Evolutionary conservation across 495 filamentous ascomycete species (phyloP), one percentile per base, ranked within the genome.

Genomic region (Penicillium pancosmium): DNA sequence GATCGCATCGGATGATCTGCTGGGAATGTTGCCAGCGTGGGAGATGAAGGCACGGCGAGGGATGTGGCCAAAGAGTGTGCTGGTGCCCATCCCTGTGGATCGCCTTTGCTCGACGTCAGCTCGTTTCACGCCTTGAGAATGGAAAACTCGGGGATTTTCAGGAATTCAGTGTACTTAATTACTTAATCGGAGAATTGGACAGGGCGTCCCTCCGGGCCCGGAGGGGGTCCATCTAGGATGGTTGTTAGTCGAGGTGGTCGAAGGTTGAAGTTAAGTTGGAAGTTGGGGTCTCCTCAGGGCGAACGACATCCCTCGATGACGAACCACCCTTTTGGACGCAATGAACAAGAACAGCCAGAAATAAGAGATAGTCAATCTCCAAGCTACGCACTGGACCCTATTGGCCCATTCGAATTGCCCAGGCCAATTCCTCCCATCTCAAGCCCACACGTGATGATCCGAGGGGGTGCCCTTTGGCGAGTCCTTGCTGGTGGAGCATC

Each of bases 231-330:
- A 19, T 13, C 46, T 13, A 27, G 46, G 19, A 23, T 48, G 46
- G 10, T 23, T 23, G 23, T 23, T 48, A 10, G 43, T 21, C 46
- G 8, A 15, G 46, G 23, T 27, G 31, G 46, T 31, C 11, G 21
- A 25, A 19, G 46, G 46, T 48, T 23, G 46, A 25, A 27, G 10
- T 21, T 47, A 11, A 25, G n/a, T 23, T 27, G 46, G 46, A 46
- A 46, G 36, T n/a, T 16, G 41, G n/a, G 41, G 12, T 46, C 4
- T 13, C 15, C 46, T 27, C 18, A 59, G 61, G 56, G 50, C 49
- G 52, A 61, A 27, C 47, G 15, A 48, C 47, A 35, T 55, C 64
- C 66, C 66, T 68, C 63, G 58, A 68, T 68, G 63, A 68, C 66
- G 66, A 55, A 36, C 46, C 19, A 38, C 36, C 36, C 36, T 38